A percentile compares a stretch with the other conserved stretches of the same genome.
Conservation (phyloP, 129 eudicot genomes). For the Apium graveolens region DNA sequence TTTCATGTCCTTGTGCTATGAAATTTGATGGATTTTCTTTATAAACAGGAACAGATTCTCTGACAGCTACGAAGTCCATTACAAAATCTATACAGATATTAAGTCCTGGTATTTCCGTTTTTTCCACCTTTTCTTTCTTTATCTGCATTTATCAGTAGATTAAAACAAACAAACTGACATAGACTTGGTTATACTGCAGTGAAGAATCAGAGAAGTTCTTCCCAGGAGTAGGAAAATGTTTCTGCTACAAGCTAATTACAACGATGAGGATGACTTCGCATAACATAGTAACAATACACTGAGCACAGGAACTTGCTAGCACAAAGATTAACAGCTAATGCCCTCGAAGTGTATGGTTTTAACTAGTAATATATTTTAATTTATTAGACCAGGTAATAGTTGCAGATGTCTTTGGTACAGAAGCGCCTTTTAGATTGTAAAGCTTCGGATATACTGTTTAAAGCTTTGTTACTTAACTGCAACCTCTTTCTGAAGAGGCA, state of each 20-base stretch:
- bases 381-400: neutral
- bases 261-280: constrained; percentile 13
- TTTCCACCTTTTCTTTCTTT: neutral
- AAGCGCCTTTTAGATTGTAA: neutral
- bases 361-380: neutral
- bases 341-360: neutral
- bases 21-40: constrained; percentile 15
- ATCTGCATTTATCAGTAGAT: neutral
- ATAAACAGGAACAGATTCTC: constrained; percentile 47
- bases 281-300: constrained; percentile 28
- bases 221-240: constrained; percentile 16
- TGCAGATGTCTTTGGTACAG: neutral
- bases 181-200: constrained; percentile 36
- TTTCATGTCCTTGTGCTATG: neutral
- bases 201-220: constrained; percentile 32
- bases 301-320: constrained; percentile 11
- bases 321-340: neutral
- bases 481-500: neutral
- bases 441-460: neutral
- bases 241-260: constrained; percentile 25
- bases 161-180: neutral
- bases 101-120: constrained; percentile 62
- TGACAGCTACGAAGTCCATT: constrained; percentile 56
- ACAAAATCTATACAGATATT: constrained; percentile 55
- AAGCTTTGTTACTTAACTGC: neutral